Evolutionary conservation across 495 filamentous ascomycete genomes (phyloP).

Genomic region (Penicillium robsamsonii): DNA sequence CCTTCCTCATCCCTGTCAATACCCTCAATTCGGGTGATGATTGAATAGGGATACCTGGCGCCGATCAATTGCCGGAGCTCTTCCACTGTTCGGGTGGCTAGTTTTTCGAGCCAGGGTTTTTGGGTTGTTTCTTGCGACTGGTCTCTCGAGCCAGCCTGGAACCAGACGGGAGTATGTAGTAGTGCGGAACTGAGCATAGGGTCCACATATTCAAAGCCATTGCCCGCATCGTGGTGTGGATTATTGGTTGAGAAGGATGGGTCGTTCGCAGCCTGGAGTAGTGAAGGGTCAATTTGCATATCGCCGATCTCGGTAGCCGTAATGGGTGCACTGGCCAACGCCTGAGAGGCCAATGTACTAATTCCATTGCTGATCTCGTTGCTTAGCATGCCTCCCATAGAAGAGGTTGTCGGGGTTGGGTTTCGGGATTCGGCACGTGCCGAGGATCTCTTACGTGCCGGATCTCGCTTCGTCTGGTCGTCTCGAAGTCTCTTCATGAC

Average conservation of each 20-base stretch:
- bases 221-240: constrained; percentile 38
- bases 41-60: constrained; percentile 53
- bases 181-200: constrained; percentile 30
- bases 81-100: constrained; percentile 52
- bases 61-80: constrained; percentile 55
- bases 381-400: constrained; percentile 28
- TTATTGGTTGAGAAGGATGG: constrained; percentile 43
- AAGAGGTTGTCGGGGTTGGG: constrained; percentile 22
- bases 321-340: constrained; percentile 48
- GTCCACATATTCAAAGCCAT: constrained; percentile 39
- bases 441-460: constrained; percentile 47
- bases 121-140: constrained; percentile 38
- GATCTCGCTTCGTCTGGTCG: constrained; percentile 60
- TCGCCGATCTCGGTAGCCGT: constrained; percentile 46
- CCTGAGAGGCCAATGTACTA: constrained; percentile 51
- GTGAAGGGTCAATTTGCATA: constrained; percentile 66
- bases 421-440: constrained; percentile 26
- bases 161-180: constrained; percentile 56
- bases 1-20: constrained; percentile 58
- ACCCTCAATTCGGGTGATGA: constrained; percentile 62
- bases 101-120: constrained; percentile 62
- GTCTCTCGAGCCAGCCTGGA: constrained; percentile 59
- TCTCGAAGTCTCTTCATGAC: constrained; percentile 72
- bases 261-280: constrained; percentile 53
- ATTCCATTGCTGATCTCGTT: constrained; percentile 47